These are phyloP conservation scores for Oryza coarctata DNA, from an alignment of 176 grass and related monocot species.

Conservation along the genomic window DNA sequence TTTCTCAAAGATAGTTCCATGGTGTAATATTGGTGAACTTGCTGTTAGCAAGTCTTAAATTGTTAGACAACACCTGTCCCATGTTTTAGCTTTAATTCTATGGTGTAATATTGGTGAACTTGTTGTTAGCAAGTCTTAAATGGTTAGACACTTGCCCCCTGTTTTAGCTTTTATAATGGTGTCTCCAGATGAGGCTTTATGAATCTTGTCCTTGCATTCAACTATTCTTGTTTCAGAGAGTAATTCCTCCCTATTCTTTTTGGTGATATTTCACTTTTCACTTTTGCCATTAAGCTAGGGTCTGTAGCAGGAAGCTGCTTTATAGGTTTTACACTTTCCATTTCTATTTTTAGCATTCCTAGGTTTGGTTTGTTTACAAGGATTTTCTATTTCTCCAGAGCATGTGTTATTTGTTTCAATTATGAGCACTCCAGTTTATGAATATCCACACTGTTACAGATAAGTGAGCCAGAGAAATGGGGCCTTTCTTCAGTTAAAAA, in stretches of 20 bases:
- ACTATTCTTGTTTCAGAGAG: background rate
- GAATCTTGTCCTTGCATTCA: background rate
- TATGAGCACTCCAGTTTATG: slow-evolving; percentile 27
- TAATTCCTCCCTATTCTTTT: background rate
- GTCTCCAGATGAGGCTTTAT: background rate
- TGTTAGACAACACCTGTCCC: background rate
- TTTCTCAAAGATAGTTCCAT: background rate
- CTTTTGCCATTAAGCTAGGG: slow-evolving; percentile 9
- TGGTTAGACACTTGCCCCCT: background rate
- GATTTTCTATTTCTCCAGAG: background rate
- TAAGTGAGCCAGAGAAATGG: slow-evolving; percentile 89
- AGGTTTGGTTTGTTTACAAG: slow-evolving; percentile 1
- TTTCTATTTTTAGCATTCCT: slow-evolving; percentile 3
- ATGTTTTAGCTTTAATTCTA: slow-evolving; percentile 3
- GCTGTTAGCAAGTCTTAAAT: background rate
- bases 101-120: slow-evolving; percentile 4
- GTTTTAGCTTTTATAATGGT: slow-evolving; percentile 14
- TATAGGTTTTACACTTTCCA: background rate
- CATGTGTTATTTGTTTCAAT: slow-evolving; percentile 21
- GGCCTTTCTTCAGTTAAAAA: slow-evolving; percentile 57
- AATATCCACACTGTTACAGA: slow-evolving; percentile 52
- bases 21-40: slow-evolving; percentile 2
- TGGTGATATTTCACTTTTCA: background rate
- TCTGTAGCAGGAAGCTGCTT: slow-evolving; percentile 20
- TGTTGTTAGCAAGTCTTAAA: background rate